Conservation (phyloP, 768 basidiomycete species). For the Tricholoma matsutake region DNA sequence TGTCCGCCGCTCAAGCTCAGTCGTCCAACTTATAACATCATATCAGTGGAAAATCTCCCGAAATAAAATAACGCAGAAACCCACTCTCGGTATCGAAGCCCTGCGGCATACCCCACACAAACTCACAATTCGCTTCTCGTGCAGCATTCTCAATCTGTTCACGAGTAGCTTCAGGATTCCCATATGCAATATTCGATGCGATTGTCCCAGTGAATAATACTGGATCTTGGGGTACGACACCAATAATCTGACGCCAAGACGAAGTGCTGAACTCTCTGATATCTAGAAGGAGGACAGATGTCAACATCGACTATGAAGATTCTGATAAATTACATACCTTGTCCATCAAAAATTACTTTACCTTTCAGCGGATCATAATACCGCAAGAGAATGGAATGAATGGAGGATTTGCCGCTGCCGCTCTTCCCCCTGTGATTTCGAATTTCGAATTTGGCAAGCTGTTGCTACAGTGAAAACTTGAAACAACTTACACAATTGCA, state of each 20-base stretch:
- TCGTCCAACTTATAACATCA: slow-evolving; percentile 50
- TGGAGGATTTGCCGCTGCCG: slow-evolving; percentile 91
- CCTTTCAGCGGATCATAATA: slow-evolving; percentile 90
- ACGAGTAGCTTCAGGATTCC: slow-evolving; percentile 68
- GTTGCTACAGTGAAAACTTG: neutral
- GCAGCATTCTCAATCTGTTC: slow-evolving; percentile 88
- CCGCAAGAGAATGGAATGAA: slow-evolving; percentile 81
- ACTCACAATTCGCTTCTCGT: slow-evolving; percentile 91
- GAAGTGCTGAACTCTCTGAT: slow-evolving; percentile 82
- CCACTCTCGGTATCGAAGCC: slow-evolving; percentile 91
- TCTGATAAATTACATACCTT: slow-evolving; percentile 51
- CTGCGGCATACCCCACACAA: slow-evolving; percentile 90
- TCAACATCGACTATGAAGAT: neutral
- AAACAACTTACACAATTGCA: slow-evolving; percentile 78
- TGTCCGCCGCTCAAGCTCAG: slow-evolving; percentile 77
- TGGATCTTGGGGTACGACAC: slow-evolving; percentile 95
- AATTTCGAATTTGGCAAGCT: slow-evolving; percentile 1
- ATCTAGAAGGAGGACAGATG: slow-evolving; percentile 41
- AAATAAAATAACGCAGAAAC: slow-evolving; percentile 20
- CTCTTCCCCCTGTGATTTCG: slow-evolving; percentile 67
- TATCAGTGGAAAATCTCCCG: slow-evolving; percentile 1
- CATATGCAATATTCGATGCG: slow-evolving; percentile 92
- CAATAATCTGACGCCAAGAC: slow-evolving; percentile 87
- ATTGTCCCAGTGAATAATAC: slow-evolving; percentile 91
- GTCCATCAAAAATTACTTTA: slow-evolving; percentile 79